Conservation (phyloP, 129 eudicot genomes). For the Mikania micrantha region DNA sequence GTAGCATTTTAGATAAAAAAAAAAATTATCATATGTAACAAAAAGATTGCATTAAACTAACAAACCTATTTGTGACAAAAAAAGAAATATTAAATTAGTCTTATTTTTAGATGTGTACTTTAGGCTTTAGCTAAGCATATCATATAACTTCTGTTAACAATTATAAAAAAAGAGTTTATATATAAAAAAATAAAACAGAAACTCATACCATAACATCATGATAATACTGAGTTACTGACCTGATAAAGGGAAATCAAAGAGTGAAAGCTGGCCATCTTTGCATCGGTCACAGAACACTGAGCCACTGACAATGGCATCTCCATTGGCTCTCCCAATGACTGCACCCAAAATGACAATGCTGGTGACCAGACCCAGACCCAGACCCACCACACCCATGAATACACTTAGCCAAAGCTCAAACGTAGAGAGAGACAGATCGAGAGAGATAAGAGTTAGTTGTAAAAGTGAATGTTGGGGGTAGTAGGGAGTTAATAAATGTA, state of each 20-base stretch:
- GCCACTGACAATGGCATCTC: constrained; percentile 73
- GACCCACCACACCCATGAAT: constrained; percentile 45
- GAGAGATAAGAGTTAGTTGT: constrained; percentile 4
- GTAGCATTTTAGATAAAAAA: too few species aligned
- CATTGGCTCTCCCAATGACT: constrained; percentile 63
- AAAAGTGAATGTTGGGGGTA: constrained; percentile 21
- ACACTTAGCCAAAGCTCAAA: constrained; percentile 6
- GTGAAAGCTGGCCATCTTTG: constrained; percentile 81
- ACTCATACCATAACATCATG: too few species aligned
- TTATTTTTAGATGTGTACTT: too few species aligned
- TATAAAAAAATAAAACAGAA: too few species aligned
- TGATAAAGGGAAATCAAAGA: constrained; percentile 74
- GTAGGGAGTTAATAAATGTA: constrained; percentile 35
- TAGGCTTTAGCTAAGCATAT: too few species aligned
- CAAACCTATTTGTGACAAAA: too few species aligned
- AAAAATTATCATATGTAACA: too few species aligned
- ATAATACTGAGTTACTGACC: constrained; percentile 56
- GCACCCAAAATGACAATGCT: constrained; percentile 48
- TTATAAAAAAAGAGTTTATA: neutral
- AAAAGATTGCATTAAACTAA: too few species aligned
- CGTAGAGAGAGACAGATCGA: constrained; percentile 8
- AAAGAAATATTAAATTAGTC: too few species aligned
- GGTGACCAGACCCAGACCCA: constrained; percentile 27
- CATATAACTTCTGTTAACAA: too few species aligned
- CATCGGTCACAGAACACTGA: constrained; percentile 95